These are phyloP conservation scores for Fusarium nelsonii DNA, from an alignment of 2,329 filamentous ascomycete genomes.

Conservation along the genomic window DNA sequence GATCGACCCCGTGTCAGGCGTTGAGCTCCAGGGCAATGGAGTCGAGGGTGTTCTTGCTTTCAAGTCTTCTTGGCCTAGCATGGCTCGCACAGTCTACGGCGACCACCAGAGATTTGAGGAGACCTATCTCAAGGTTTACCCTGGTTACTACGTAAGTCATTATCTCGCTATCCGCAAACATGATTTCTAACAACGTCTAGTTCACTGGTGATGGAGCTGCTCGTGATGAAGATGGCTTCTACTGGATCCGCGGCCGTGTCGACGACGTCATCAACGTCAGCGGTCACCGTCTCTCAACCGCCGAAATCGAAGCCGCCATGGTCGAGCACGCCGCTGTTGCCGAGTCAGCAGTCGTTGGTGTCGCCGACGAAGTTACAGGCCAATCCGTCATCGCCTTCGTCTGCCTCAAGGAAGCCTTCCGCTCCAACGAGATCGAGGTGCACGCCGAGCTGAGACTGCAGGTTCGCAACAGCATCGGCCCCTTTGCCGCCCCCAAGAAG, in stretches of 20 bases:
- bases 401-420: constrained; percentile 71
- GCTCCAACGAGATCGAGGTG: constrained; percentile 71
- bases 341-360: constrained; percentile 91
- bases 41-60: constrained; percentile 93
- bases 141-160: constrained; percentile 86
- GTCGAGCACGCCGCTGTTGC: constrained; percentile 88
- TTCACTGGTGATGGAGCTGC: constrained; percentile 91
- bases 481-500: constrained; percentile 91
- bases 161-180: rapidly evolving
- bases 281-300: constrained; percentile 93
- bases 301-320: constrained; percentile 93
- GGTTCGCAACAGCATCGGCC: constrained; percentile 92
- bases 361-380: constrained; percentile 88
- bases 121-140: constrained; percentile 94
- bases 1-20: constrained; percentile 90
- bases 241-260: constrained; percentile 96
- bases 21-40: constrained; percentile 89
- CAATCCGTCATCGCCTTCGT: constrained; percentile 96
- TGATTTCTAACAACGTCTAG: constrained; percentile 53
- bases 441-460: constrained; percentile 90
- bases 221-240: constrained; percentile 94
- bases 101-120: constrained; percentile 97
- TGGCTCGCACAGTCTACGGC: constrained; percentile 96
- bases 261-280: constrained; percentile 97
- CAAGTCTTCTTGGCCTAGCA: constrained; percentile 95